Percentiles rank a stretch among this genome's conserved stretches.
Evolutionary conservation across 2,329 filamentous ascomycete species (phyloP).

Genomic region (Metarhizium guizhouense): DNA sequence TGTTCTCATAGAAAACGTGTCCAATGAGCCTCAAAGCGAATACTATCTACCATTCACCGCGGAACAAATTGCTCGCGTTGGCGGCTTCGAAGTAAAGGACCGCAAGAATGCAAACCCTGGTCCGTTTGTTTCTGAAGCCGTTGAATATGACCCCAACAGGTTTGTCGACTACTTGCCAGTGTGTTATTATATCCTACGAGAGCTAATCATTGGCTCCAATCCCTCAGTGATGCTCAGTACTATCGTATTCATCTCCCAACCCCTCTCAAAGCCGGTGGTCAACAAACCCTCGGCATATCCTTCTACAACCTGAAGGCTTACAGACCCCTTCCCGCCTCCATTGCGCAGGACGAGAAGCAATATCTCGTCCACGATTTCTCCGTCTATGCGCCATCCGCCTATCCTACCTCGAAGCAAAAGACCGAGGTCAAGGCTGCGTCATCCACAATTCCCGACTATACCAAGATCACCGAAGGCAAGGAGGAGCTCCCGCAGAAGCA

Average conservation of each 20-base stretch:
- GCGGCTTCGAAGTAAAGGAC: conserved; percentile 84
- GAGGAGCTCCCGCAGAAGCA: conserved; percentile 68
- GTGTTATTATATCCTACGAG: neutral
- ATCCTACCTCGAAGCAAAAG: conserved; percentile 86
- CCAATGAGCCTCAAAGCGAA: conserved; percentile 68
- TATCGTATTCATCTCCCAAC: conserved; percentile 73
- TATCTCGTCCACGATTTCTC: conserved; percentile 82
- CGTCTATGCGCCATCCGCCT: conserved; percentile 74
- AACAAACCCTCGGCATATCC: conserved; percentile 80
- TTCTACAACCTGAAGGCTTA: conserved; percentile 77
- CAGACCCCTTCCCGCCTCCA: conserved; percentile 67
- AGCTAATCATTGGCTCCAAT: neutral
- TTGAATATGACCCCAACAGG: conserved; percentile 55
- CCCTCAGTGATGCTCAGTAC: conserved; percentile 61
- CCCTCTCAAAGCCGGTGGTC: conserved; percentile 64
- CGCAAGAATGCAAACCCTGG: conserved; percentile 67
- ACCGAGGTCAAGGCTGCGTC: conserved; percentile 88
- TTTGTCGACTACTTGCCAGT: conserved; percentile 20
- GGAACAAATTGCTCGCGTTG: conserved; percentile 65
- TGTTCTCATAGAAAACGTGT: conserved; percentile 86
- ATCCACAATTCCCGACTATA: conserved; percentile 75
- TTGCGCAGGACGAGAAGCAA: conserved; percentile 79
- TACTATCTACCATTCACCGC: conserved; percentile 87
- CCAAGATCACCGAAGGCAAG: conserved; percentile 54
- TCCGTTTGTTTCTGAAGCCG: conserved; percentile 59